Evolutionary conservation across 2,329 filamentous ascomycete genomes (phyloP).

Genomic region (Byssothecium circinans): DNA sequence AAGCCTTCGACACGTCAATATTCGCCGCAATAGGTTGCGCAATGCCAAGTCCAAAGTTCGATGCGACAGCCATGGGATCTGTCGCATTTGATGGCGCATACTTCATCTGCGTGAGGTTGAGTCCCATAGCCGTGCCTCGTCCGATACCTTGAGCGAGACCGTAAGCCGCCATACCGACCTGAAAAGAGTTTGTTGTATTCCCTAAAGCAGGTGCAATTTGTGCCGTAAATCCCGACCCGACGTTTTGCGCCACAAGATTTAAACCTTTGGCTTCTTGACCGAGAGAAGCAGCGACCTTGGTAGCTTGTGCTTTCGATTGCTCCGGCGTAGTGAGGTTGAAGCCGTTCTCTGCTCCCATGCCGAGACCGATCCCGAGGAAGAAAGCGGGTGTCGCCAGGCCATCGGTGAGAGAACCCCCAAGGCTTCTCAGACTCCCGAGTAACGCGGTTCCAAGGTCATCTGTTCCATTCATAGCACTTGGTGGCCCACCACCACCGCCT

Average conservation of each 20-base stretch:
- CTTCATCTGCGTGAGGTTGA: conserved; percentile 24
- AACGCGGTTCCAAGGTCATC: conserved; percentile 16
- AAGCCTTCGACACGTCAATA: conserved; percentile 11
- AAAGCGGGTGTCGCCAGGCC: conserved; percentile 28
- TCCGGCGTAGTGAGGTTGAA: conserved; percentile 26
- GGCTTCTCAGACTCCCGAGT: conserved; percentile 6
- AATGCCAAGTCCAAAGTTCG: conserved; percentile 31
- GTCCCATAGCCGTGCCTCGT: conserved; percentile 26
- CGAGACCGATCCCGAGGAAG: conserved; percentile 34
- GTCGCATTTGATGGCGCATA: conserved; percentile 19
- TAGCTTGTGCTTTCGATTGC: conserved; percentile 19
- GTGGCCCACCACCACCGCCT: conserved; percentile 3
- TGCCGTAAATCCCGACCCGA: conserved; percentile 27
- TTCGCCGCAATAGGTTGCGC: conserved; percentile 26
- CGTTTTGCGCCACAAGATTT: conserved; percentile 29
- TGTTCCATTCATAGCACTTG: conserved; percentile 11
- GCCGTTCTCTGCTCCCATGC: conserved; percentile 29
- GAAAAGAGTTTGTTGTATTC: not conserved
- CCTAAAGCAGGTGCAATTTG: conserved; percentile 19
- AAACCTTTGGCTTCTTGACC: conserved; percentile 25
- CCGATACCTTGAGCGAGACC: conserved; percentile 33
- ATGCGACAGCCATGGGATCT: conserved; percentile 25
- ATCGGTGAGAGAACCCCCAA: conserved; percentile 15
- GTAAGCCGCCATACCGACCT: conserved; percentile 24
- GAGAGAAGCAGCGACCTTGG: conserved; percentile 20